Conservation (phyloP, 257 asterid species). For the Scutellaria galericulata region DNA sequence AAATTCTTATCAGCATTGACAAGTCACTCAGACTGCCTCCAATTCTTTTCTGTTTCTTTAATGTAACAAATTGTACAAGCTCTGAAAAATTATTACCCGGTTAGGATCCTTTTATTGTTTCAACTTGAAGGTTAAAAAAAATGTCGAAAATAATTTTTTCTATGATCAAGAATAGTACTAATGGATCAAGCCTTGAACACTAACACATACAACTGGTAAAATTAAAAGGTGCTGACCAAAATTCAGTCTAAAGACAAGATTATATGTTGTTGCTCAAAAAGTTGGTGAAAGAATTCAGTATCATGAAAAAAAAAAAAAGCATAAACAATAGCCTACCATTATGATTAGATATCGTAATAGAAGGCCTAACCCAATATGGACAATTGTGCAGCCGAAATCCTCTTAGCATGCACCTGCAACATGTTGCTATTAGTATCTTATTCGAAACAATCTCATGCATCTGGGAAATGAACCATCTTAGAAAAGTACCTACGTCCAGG, state of each 20-base stretch:
- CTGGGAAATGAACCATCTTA: constrained; percentile 40
- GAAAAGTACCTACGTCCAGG: constrained; percentile 97
- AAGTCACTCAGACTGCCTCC: no score
- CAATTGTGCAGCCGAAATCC: constrained; percentile 92
- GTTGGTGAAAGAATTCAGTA: constrained; percentile 9
- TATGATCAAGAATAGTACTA: neutral
- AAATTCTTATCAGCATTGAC: neutral
- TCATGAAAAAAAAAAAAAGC: constrained; percentile 31
- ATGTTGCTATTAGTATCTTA: constrained; percentile 37
- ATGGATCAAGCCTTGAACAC: constrained; percentile 19
- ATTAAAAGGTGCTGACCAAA: constrained; percentile 1
- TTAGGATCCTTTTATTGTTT: neutral
- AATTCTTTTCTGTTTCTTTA: no score
- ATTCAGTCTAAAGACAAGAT: constrained; percentile 8
- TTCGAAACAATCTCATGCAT: constrained; percentile 36
- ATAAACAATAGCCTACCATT: constrained; percentile 58
- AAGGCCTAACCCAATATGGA: constrained; percentile 96
- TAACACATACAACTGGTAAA: constrained; percentile 13
- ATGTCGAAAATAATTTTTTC: neutral
- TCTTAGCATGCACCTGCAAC: constrained; percentile 93
- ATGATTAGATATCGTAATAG: constrained; percentile 88
- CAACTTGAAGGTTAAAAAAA: no score
- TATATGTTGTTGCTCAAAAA: constrained; percentile 3
- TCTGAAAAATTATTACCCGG: neutral
- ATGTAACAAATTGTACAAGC: no score